phyloP scores from a whole-genome alignment of 2,329 filamentous ascomycete genomes.

The Apiospora hydei region DNA sequence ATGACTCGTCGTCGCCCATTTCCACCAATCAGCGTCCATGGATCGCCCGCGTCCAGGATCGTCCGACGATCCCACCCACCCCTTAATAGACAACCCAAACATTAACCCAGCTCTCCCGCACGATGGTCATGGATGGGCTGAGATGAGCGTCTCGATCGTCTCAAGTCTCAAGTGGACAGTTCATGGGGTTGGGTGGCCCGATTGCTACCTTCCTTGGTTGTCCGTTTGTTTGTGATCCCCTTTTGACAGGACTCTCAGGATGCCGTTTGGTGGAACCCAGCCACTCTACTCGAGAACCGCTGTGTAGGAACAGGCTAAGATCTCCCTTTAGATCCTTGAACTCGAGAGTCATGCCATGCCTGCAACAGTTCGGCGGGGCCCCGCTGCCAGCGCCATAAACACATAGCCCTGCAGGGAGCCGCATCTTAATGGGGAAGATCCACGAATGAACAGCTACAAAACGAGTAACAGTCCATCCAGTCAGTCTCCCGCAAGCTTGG shows the following conservation, averaged over 20 bases:
- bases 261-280: neutral
- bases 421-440: neutral
- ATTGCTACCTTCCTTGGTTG: neutral
- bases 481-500: neutral
- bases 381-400: neutral
- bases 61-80: slow-evolving; percentile 10
- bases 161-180: neutral
- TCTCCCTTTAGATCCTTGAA: neutral
- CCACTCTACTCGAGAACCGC: neutral
- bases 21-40: slow-evolving; percentile 4
- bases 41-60: neutral
- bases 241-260: neutral
- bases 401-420: neutral
- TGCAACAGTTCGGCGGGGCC: neutral
- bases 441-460: slow-evolving; percentile 16
- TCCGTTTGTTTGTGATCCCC: neutral
- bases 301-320: neutral
- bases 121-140: neutral
- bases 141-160: neutral
- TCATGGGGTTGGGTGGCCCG: neutral
- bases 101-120: neutral
- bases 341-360: neutral
- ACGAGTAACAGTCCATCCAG: neutral
- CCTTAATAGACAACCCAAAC: neutral
- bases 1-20: neutral